phyloP scores from a whole-genome alignment of 305 asterid genomes.

The Rubia peregrina region DNA sequence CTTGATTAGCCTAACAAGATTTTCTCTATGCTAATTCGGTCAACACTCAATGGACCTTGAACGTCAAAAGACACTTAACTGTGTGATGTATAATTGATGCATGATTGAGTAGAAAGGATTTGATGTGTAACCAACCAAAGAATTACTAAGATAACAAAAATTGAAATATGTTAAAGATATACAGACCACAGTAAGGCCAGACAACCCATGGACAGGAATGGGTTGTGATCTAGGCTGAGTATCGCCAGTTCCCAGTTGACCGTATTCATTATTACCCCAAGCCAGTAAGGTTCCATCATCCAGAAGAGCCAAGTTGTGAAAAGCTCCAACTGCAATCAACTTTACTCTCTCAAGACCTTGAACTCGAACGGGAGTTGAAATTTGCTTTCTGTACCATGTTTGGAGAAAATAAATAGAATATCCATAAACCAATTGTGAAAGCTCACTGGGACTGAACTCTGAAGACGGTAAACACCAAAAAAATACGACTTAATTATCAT shows the following conservation, averaged over 20 bases:
- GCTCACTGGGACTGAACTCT: background rate
- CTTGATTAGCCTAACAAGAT: background rate
- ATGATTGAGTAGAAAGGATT: background rate
- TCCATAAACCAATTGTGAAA: background rate
- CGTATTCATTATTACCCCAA: slow-evolving; percentile 98
- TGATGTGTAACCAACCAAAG: background rate
- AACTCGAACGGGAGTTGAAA: slow-evolving; percentile 88
- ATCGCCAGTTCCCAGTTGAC: slow-evolving; percentile 98
- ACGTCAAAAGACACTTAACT: background rate
- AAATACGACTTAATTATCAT: slow-evolving; percentile 7
- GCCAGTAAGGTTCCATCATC: slow-evolving; percentile 79
- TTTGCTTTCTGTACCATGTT: slow-evolving; percentile 68
- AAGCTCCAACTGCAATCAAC: slow-evolving; percentile 88
- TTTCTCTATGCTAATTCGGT: background rate
- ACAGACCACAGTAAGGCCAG: slow-evolving; percentile 79
- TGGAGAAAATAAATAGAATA: slow-evolving; percentile 13
- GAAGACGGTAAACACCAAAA: slow-evolving; percentile 1
- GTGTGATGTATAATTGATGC: background rate
- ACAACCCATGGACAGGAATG: slow-evolving; percentile 75
- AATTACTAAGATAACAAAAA: background rate
- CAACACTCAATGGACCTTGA: background rate
- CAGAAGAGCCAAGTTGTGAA: slow-evolving; percentile 94
- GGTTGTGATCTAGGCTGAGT: slow-evolving; percentile 99
- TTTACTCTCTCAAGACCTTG: slow-evolving; percentile 88
- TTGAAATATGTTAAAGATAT: background rate